A percentile compares a stretch with the other conserved stretches of the same genome.
Conservation (phyloP, 345 rosid species). For the Xanthoceras sorbifolium region DNA sequence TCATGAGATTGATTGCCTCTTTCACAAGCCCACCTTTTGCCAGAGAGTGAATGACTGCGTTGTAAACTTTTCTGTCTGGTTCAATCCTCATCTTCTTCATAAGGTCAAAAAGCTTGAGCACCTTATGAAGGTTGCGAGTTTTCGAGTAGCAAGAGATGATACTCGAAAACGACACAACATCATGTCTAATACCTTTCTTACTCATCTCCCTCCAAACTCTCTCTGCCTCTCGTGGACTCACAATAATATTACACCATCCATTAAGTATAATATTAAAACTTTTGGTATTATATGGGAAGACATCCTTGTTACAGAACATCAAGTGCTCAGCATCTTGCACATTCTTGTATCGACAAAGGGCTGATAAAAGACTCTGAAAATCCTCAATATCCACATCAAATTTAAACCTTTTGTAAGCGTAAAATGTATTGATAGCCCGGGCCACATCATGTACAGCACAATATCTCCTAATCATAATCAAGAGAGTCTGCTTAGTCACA, state of each 20-base stretch:
- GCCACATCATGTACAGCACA: slow-evolving; percentile 87
- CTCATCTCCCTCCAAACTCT: slow-evolving; percentile 90
- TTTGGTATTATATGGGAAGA: slow-evolving; percentile 70
- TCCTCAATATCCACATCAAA: slow-evolving; percentile 70
- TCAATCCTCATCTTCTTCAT: slow-evolving; percentile 62
- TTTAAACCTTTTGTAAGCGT: slow-evolving; percentile 62
- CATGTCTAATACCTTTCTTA: slow-evolving; percentile 55
- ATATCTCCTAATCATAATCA: slow-evolving; percentile 87
- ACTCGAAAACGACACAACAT: slow-evolving; percentile 74
- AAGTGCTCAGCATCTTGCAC: slow-evolving; percentile 93
- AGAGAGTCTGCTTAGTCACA: slow-evolving; percentile 69
- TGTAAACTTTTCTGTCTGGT: slow-evolving; percentile 86
- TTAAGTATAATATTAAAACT: slow-evolving; percentile 83
- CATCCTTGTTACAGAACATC: slow-evolving; percentile 68
- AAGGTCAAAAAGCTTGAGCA: slow-evolving; percentile 61
- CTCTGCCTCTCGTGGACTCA: slow-evolving; percentile 74
- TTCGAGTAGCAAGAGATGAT: slow-evolving; percentile 84
- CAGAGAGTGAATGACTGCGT: slow-evolving; percentile 77
- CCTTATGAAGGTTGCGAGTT: slow-evolving; percentile 62
- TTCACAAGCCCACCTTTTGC: slow-evolving; percentile 70
- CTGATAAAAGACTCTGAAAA: slow-evolving; percentile 86
- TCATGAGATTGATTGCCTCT: slow-evolving; percentile 68
- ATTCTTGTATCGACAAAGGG: slow-evolving; percentile 90
- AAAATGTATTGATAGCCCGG: slow-evolving; percentile 76
- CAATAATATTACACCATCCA: slow-evolving; percentile 86